phyloP scores from a whole-genome alignment of 2,329 filamentous ascomycete species.

The Penicillium sp. region DNA sequence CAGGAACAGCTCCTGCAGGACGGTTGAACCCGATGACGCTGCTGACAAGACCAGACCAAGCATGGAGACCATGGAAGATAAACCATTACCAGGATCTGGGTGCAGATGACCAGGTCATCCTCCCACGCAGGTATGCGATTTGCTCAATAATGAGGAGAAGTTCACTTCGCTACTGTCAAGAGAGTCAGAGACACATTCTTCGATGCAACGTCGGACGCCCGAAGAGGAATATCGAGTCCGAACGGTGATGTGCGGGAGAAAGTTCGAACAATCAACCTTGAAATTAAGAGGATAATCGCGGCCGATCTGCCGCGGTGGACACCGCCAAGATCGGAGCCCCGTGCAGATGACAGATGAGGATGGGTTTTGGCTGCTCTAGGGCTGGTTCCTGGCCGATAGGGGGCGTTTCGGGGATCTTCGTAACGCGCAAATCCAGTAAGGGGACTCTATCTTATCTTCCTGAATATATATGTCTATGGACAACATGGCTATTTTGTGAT shows the following conservation, averaged over 20 bases:
- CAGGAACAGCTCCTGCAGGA: slow-evolving; percentile 7
- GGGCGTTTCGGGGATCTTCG: slow-evolving; percentile 4
- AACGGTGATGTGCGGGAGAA: slow-evolving; percentile 21
- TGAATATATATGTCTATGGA: no score
- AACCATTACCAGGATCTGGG: not conserved
- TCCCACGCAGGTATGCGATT: not conserved
- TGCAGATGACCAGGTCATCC: not conserved
- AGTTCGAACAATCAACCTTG: slow-evolving; percentile 16
- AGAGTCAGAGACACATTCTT: not conserved
- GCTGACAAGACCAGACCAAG: not conserved
- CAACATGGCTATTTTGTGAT: no score
- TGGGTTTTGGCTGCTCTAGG: slow-evolving; percentile 12
- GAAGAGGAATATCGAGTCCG: slow-evolving; percentile 3
- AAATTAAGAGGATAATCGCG: slow-evolving; percentile 32
- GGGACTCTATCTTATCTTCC: not conserved
- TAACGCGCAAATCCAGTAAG: slow-evolving; percentile 3
- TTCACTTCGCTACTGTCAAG: not conserved
- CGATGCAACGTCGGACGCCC: slow-evolving; percentile 2
- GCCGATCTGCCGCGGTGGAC: slow-evolving; percentile 42
- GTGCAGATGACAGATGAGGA: slow-evolving; percentile 38
- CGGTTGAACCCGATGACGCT: not conserved
- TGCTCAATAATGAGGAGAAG: not conserved
- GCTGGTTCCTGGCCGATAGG: slow-evolving; percentile 16
- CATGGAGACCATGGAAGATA: not conserved
- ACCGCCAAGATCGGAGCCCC: slow-evolving; percentile 37